phyloP scores from a whole-genome alignment of 345 rosid genomes.

The Gossypium ekmanianum region DNA sequence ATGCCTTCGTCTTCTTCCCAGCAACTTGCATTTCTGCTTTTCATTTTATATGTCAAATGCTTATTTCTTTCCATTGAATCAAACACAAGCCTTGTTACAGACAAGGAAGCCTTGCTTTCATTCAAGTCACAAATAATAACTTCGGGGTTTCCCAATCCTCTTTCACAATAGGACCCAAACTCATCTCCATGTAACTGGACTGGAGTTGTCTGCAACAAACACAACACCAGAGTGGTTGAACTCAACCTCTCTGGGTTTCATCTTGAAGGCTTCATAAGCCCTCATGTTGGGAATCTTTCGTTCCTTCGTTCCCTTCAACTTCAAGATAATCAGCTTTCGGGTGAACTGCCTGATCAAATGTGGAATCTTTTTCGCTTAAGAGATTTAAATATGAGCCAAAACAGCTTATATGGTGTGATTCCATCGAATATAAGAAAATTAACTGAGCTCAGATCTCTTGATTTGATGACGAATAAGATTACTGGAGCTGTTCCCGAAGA shows the following conservation, averaged over 20 bases:
- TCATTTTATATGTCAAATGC: conserved; percentile 11
- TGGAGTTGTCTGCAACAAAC: conserved; percentile 37
- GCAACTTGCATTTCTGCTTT: conserved; percentile 5
- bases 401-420: conserved; percentile 34
- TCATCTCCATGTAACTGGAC: conserved; percentile 45
- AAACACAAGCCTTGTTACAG: conserved; percentile 28
- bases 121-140: conserved; percentile 36
- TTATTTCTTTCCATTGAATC: conserved; percentile 14
- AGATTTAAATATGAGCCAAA: conserved; percentile 40
- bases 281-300: conserved; percentile 43
- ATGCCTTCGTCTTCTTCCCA: conserved; percentile 19
- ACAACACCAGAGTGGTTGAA: conserved; percentile 31
- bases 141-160: conserved; percentile 13
- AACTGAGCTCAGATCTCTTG: conserved; percentile 27
- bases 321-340: conserved; percentile 37
- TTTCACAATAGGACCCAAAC: conserved; percentile 41
- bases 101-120: conserved; percentile 38
- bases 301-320: conserved; percentile 45
- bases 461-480: conserved; percentile 37
- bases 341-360: conserved; percentile 34
- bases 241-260: conserved; percentile 30
- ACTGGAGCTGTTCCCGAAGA: conserved; percentile 33
- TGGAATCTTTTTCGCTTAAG: conserved; percentile 33
- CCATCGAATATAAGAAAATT: conserved; percentile 36
- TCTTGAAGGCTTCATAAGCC: conserved; percentile 38